These are phyloP conservation scores for Lentinus tigrinus DNA, from an alignment of 768 basidiomycete species.

Conservation along the genomic window DNA sequence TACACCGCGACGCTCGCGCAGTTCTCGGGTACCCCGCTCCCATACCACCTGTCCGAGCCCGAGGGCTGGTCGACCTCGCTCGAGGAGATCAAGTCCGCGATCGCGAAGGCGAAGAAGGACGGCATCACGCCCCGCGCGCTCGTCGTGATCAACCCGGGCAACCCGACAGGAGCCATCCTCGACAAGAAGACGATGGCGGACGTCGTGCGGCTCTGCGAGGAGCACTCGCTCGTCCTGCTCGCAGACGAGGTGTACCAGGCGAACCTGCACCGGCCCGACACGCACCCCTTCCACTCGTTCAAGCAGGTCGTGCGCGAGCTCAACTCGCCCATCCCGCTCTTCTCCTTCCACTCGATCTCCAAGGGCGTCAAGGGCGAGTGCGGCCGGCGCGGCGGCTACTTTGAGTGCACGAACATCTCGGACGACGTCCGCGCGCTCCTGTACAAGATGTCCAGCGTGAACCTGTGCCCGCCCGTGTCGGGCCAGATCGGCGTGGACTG, in stretches of 20 bases:
- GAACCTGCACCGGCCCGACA: conserved; percentile 73
- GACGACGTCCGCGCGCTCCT: conserved; percentile 79
- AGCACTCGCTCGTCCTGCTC: conserved; percentile 82
- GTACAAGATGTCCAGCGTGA: conserved; percentile 95
- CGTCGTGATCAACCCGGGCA: conserved; percentile 98
- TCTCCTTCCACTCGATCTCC: conserved; percentile 97
- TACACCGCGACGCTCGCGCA: conserved; percentile 95
- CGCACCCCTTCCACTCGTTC: conserved; percentile 87
- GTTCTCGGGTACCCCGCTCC: conserved; percentile 73
- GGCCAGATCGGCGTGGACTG: conserved; percentile 95
- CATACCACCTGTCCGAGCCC: conserved; percentile 86
- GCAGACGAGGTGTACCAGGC: conserved; percentile 99
- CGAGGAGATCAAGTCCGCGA: conserved; percentile 59
- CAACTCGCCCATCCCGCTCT: conserved; percentile 72
- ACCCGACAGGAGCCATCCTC: conserved; percentile 91
- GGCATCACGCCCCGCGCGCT: conserved; percentile 75
- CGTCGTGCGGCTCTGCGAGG: conserved; percentile 83
- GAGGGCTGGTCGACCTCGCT: conserved; percentile 82
- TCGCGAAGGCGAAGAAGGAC: conserved; percentile 61
- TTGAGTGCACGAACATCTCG: conserved; percentile 83
- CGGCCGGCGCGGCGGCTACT: conserved; percentile 95
- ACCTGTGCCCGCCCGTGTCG: conserved; percentile 83
- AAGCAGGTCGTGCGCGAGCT: conserved; percentile 78
- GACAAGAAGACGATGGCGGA: conserved; percentile 65
- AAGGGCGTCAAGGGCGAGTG: conserved; percentile 97